Evolutionary conservation across 139 green algal species (phyloP).

Genomic region (Closterium sp.): DNA sequence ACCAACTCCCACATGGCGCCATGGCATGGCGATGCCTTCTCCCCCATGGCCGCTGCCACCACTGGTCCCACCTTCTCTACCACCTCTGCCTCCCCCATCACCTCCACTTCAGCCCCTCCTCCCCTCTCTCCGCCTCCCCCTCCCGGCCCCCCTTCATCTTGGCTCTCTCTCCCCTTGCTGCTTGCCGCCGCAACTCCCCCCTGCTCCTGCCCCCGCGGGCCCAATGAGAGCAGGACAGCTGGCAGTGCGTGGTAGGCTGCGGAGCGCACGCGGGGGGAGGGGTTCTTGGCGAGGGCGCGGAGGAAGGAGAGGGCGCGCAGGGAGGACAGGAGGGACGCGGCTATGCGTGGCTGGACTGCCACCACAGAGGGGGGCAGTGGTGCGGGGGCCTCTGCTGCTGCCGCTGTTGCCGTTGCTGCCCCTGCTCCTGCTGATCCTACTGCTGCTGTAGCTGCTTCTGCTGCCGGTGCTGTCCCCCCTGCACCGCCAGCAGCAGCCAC

Average conservation of each 20-base stretch:
- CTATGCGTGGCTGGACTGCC: not conserved
- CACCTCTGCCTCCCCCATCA: not conserved
- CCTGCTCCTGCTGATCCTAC: not conserved
- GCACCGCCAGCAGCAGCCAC: not conserved
- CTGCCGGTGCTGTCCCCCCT: not conserved
- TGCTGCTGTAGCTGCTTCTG: not conserved
- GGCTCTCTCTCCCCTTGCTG: not conserved
- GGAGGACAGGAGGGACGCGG: not conserved
- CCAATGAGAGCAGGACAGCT: not conserved
- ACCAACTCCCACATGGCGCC: slow-evolving; percentile 67
- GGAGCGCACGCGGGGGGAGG: slow-evolving; percentile 53
- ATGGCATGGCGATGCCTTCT: slow-evolving; percentile 70
- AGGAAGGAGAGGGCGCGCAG: not conserved
- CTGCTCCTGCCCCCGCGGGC: not conserved
- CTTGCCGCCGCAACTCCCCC: not conserved
- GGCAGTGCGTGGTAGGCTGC: slow-evolving; percentile 58
- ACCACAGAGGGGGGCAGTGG: not conserved
- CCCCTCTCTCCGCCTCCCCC: not conserved
- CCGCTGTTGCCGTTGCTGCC: not conserved
- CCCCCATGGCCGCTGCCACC: slow-evolving; percentile 56
- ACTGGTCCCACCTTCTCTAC: not conserved
- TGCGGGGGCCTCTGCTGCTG: not conserved
- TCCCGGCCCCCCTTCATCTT: not conserved
- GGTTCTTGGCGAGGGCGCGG: slow-evolving; percentile 24
- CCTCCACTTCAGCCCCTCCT: not conserved